Base-by-base conservation (phyloP, 805 yeast genomes). In the Teunomyces lycoperdinae region DNA sequence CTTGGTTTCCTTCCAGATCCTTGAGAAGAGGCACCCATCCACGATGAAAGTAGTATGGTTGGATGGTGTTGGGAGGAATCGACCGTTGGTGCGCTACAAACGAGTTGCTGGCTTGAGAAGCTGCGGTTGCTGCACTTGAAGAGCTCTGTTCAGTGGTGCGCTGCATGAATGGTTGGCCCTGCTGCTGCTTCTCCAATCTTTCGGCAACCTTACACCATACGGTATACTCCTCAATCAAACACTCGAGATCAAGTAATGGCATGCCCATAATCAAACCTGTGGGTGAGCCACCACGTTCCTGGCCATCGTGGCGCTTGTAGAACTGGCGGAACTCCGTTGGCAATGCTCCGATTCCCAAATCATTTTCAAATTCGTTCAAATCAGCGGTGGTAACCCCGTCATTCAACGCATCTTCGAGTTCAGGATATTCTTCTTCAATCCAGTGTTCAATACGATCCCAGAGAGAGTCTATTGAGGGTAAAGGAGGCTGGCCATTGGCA, bases 1-100 rank as follows among this genome's bases (percentile, higher is more conserved):
- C 84, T 65, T 90, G 91, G 70, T 92, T 92, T 41, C 99, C 99
- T 17, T 83, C 85, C 46, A 80, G 83, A 64, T 92, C 99, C 43
- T 92, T 89, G 33, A 88, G 81, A 45, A 92, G 67, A 3, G 99
- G 98, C 50, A 92, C 83, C 99, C 99, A 92, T 1, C 71, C 52
- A 41, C 46, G 63, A 49, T 69, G 71, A 34, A 62, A 64, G 52
- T 70, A 70, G 42, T 47, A 50, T 6, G 71, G 64, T 50, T 70
- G 74, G 36, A 69, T 60, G 3, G 73, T 55, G 50, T 68, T 67
- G 43, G 71, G 70, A 1, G 74, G 74, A 33, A 68, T 59, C 2
- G 71, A 65, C 47, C 67, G 63, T 51, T 70, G 74, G 52, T 70
- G 58, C 20, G 63, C 56, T 28, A 68, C 51, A 46, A 68, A 69